Evolutionary conservation across 179 eudicot genomes (phyloP), one percentile per base, ranked within the genome.

Genomic region (Beta macrorhiza): DNA sequence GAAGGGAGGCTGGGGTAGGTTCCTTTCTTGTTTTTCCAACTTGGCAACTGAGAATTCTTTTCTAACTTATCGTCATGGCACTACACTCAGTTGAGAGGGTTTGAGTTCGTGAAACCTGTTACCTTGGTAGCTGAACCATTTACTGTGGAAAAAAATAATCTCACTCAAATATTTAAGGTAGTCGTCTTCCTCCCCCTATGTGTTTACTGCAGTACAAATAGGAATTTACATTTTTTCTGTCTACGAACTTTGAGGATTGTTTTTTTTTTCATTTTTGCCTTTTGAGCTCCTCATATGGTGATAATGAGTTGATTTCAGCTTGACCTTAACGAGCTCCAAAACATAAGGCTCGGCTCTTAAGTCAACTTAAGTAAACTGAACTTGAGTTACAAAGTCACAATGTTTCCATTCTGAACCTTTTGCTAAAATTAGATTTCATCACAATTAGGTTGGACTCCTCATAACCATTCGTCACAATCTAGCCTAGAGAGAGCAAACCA

Each of bases 151-250:
- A 95, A 94, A n/a, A n/a, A n/a, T n/a, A n/a, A n/a, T 78, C 97
- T 91, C 55, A 95, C 98, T 72, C 99, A 98, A 64, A 95, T 98
- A 32, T 88, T 89, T 32, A 92, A 92, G 93, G 95, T 85, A 45
- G 52, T n/a, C 45, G 16, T 78, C 70, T 78, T 51, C 37, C 7
- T 51, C 15, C 8, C 45, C 10, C 19, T 45, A 0, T 51, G 45
- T 49, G 11, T 10, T 49, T 20, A 19, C 22, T 32, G 63, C 77
- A 16, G 52, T 53, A 32, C 9, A 13, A 53, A 29, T 56, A 56
- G 2, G 63, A 15, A 63, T 22, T 58, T 5, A 47, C 13, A 25
- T 65, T 65, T 19, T 56, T 2, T 0, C 15, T 47, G 29, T 12
- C 20, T 56, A 13, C 29, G 45, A 14, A 25, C 17, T 13, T 73